These are phyloP conservation scores for Colletotrichum limetticola DNA, from an alignment of 2,329 filamentous ascomycete species.

Conservation along the genomic window DNA sequence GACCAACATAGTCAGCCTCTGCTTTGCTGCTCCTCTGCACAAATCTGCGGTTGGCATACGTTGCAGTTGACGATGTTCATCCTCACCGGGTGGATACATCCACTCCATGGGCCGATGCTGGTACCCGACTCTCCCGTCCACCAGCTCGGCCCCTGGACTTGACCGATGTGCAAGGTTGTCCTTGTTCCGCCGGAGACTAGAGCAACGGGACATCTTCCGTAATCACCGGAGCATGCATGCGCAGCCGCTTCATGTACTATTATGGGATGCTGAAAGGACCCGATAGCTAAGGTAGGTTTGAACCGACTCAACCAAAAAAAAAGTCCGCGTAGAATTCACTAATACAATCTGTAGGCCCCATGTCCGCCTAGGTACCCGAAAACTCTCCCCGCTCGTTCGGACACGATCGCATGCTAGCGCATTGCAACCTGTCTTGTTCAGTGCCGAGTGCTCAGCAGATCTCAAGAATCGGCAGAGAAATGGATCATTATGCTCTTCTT, in stretches of 20 bases:
- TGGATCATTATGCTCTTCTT: not conserved
- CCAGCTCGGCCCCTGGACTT: constrained; percentile 14
- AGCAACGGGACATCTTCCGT: constrained; percentile 24
- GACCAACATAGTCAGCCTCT: not conserved
- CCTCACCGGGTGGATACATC: constrained; percentile 31
- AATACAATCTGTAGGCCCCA: constrained; percentile 2
- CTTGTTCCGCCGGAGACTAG: constrained; percentile 20
- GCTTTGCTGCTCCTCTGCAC: not conserved
- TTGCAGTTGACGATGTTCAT: not conserved
- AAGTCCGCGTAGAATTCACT: not conserved
- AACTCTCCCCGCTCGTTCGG: not conserved
- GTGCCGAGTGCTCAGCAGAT: not conserved
- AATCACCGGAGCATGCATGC: constrained; percentile 24
- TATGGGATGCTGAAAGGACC: not conserved
- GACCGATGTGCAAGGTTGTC: constrained; percentile 32
- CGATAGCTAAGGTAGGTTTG: constrained; percentile 16
- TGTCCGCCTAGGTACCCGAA: not conserved
- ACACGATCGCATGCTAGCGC: not conserved
- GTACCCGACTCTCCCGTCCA: constrained; percentile 17
- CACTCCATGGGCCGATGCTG: constrained; percentile 30
- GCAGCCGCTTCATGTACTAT: constrained; percentile 15
- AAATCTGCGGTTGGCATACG: not conserved
- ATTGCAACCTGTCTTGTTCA: not conserved
- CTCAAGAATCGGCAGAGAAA: not conserved
- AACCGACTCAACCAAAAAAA: constrained; percentile 16